Evolutionary conservation across 2,329 filamentous ascomycete species (phyloP), one percentile per base, ranked within the genome.

Genomic region (Ophiocordyceps sinensis): DNA sequence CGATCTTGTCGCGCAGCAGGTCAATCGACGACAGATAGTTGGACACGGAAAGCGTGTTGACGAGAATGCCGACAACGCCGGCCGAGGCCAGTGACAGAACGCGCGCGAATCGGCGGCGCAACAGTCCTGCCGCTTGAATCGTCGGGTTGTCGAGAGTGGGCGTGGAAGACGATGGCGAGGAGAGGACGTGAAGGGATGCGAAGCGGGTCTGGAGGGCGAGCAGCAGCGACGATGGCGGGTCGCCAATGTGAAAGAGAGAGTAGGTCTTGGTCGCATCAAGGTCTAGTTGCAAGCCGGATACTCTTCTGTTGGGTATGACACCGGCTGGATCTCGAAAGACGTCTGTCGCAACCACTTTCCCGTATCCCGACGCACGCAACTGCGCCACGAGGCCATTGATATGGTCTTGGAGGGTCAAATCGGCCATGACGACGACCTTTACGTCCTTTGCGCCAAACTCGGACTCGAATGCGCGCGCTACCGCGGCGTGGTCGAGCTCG

Each of bases 1-100:
- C 72, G 49, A 98, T 94, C 46, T 79, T 75, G 8, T 66, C 60
- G 44, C 83, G 79, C 28, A 95, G 72, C 41, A 82, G 71, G 13
- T 82, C 72, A 34, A 96, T 77, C 0, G 88, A 87, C 13, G 77
- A 67, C 47, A 95, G 72, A 64, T 95, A 96, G 57, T 95, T 93
- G 44, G 82, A 79, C 6, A 96, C 86, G 19, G 83, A 89, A 5
- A 98, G 76, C 0, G 91, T 98, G 61, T 96, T 96, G 61, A 98
- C 87, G 1, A 98, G 68, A 45, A 98, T 94, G 8, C 91, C 91
- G 51, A 95, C 86, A 39, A 95, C 78, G 17, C 86, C 79, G 0
- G 80, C 82, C 0, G 86, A 85, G 15, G 81, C 77, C 26, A 96
- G 77, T 0, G 77, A 78, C 2, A 89, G 82, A 11, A 95, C 71